Conservation (phyloP, 1,139 yeast species). For the Oligophagozyma castellii region DNA sequence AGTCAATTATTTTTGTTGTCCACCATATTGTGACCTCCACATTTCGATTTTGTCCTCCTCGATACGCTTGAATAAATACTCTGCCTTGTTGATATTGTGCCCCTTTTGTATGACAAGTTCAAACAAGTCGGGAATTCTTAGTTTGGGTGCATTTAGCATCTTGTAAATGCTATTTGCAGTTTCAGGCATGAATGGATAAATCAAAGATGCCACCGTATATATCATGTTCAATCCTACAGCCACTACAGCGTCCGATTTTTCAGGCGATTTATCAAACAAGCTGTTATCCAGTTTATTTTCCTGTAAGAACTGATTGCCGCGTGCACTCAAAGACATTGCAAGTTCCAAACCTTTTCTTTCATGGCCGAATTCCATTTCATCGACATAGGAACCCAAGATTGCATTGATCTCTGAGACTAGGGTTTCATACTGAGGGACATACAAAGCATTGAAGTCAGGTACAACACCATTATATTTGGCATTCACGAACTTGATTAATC, state of each 20-base stretch:
- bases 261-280: slow-evolving; percentile 62
- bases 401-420: slow-evolving; percentile 47
- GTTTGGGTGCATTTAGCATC: slow-evolving; percentile 71
- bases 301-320: slow-evolving; percentile 92
- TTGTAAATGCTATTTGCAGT: slow-evolving; percentile 55
- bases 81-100: slow-evolving; percentile 83
- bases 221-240: slow-evolving; percentile 84
- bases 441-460: slow-evolving; percentile 41
- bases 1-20: slow-evolving; percentile 31
- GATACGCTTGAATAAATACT: slow-evolving; percentile 80
- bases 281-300: slow-evolving; percentile 90
- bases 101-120: slow-evolving; percentile 57
- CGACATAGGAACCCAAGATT: slow-evolving; percentile 46
- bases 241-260: slow-evolving; percentile 80
- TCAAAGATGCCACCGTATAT: slow-evolving; percentile 65
- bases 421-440: slow-evolving; percentile 35
- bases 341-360: slow-evolving; percentile 80
- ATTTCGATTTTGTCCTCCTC: slow-evolving; percentile 78
- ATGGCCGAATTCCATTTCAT: slow-evolving; percentile 65
- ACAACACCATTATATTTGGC: slow-evolving; percentile 89
- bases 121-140: slow-evolving; percentile 67
- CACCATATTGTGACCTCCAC: slow-evolving; percentile 84
- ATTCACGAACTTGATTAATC: slow-evolving; percentile 76
- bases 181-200: slow-evolving; percentile 85
- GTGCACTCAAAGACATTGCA: slow-evolving; percentile 81